phyloP scores from a whole-genome alignment of 2,329 filamentous ascomycete genomes.

The Aspergillus aculeatus region DNA sequence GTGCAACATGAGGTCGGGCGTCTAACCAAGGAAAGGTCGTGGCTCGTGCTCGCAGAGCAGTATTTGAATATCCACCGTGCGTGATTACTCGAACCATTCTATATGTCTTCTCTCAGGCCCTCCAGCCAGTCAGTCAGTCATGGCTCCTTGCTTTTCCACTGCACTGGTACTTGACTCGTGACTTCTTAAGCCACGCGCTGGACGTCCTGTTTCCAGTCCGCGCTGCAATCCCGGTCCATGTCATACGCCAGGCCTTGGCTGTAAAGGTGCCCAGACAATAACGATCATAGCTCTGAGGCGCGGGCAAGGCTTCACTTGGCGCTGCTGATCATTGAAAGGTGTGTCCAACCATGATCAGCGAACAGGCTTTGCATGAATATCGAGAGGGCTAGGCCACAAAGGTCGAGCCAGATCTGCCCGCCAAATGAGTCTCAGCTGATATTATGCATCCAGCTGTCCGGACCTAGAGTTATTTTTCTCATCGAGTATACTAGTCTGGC shows the following conservation, averaged over 20 bases:
- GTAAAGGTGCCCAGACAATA: slow-evolving; percentile 1
- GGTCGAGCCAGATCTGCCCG: slow-evolving; percentile 4
- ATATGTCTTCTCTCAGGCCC: background rate
- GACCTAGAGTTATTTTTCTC: background rate
- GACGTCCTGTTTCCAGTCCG: background rate
- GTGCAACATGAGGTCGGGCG: slow-evolving; percentile 4
- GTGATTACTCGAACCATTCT: slow-evolving; percentile 5
- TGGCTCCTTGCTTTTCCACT: slow-evolving; percentile 3
- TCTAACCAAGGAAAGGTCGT: slow-evolving; percentile 4
- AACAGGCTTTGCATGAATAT: background rate
- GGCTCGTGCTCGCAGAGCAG: background rate
- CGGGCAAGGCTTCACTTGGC: slow-evolving; percentile 5
- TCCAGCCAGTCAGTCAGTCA: background rate
- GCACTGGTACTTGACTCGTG: slow-evolving; percentile 3
- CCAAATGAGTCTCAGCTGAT: slow-evolving; percentile 2
- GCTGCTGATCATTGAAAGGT: background rate
- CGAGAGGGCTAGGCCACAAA: background rate
- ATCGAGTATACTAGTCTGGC: background rate
- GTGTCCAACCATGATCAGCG: slow-evolving; percentile 2
- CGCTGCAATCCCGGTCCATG: slow-evolving; percentile 5
- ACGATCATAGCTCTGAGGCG: background rate
- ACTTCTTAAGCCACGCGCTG: background rate
- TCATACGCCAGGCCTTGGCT: background rate
- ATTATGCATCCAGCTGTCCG: background rate
- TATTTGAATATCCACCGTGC: slow-evolving; percentile 7